phyloP scores from a whole-genome alignment of 1,284 basidiomycete genomes.

The Cryptococcus maquisensis region DNA sequence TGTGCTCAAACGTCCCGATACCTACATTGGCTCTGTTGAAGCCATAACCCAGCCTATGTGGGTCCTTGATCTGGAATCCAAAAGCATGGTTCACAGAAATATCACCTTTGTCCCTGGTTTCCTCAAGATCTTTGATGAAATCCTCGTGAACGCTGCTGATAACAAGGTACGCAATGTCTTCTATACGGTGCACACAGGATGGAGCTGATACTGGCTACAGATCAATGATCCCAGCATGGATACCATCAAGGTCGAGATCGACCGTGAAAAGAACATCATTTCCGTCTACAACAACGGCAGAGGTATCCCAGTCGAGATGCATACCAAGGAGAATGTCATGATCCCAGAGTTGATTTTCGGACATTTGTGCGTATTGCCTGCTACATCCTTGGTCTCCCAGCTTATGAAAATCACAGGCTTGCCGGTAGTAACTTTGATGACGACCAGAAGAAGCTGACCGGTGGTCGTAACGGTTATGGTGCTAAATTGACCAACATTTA shows the following conservation, averaged over 20 bases:
- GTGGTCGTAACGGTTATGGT: conserved; percentile 97
- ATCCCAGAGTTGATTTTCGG: conserved; percentile 99
- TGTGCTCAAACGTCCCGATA: conserved; percentile 92
- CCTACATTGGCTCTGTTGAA: conserved; percentile 95
- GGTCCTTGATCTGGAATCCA: conserved; percentile 76
- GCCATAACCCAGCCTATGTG: conserved; percentile 80
- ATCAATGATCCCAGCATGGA: conserved; percentile 88
- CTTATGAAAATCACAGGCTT: conserved; percentile 49
- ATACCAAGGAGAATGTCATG: conserved; percentile 87
- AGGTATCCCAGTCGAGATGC: conserved; percentile 96
- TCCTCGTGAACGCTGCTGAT: conserved; percentile 97
- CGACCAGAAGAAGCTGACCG: conserved; percentile 96
- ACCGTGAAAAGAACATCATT: conserved; percentile 78
- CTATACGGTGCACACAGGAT: conserved; percentile 9
- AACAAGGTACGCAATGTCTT: conserved; percentile 68
- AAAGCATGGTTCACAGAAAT: conserved; percentile 73
- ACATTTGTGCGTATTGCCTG: conserved; percentile 56
- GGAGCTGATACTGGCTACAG: conserved; percentile 48
- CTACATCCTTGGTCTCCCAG: not conserved
- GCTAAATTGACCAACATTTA: conserved; percentile 99
- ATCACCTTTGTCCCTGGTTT: conserved; percentile 95
- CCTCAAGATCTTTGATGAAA: conserved; percentile 99
- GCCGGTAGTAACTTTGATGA: conserved; percentile 99
- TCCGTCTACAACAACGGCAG: conserved; percentile 94
- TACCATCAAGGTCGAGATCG: conserved; percentile 78